A percentile compares a stretch with the other conserved stretches of the same genome.
phyloP scores from a whole-genome alignment of 2,329 filamentous ascomycete genomes.

The Neoarthrinium moseri region DNA sequence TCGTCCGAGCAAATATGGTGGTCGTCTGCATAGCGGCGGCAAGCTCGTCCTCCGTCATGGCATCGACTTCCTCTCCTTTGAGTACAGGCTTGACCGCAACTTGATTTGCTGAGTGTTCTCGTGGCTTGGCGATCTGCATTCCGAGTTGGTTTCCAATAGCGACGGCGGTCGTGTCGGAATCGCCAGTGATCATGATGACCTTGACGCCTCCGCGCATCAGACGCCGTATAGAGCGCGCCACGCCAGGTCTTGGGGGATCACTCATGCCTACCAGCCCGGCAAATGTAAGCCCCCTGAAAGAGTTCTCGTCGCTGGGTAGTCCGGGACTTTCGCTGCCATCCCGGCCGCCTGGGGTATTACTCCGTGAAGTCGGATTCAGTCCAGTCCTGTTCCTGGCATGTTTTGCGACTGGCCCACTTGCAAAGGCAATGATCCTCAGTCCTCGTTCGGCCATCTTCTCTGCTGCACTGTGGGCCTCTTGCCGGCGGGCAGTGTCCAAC shows the following conservation, averaged over 20 bases:
- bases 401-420: constrained; percentile 70
- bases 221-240: constrained; percentile 83
- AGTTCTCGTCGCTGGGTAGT: constrained; percentile 60
- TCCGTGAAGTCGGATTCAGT: constrained; percentile 39
- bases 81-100: constrained; percentile 70
- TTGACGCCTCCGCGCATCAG: constrained; percentile 93
- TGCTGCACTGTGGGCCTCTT: constrained; percentile 76
- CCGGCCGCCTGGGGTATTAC: constrained; percentile 46
- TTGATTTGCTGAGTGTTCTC: constrained; percentile 51
- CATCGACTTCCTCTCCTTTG: constrained; percentile 87
- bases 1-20: constrained; percentile 93
- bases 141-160: constrained; percentile 95
- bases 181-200: constrained; percentile 98
- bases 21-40: constrained; percentile 82
- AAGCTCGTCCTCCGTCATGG: constrained; percentile 83
- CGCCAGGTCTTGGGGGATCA: constrained; percentile 87
- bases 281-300: constrained; percentile 83
- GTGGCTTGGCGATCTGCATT: constrained; percentile 71
- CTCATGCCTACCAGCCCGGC: constrained; percentile 96
- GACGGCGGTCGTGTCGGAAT: constrained; percentile 90
- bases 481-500: constrained; percentile 71
- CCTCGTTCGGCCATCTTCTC: constrained; percentile 87
- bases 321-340: constrained; percentile 36
- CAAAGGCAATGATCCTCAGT: constrained; percentile 87
- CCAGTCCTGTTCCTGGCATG: constrained; percentile 39